Conservation (phyloP, 1,284 basidiomycete genomes). For the Sanguinoderma infundibulare region DNA sequence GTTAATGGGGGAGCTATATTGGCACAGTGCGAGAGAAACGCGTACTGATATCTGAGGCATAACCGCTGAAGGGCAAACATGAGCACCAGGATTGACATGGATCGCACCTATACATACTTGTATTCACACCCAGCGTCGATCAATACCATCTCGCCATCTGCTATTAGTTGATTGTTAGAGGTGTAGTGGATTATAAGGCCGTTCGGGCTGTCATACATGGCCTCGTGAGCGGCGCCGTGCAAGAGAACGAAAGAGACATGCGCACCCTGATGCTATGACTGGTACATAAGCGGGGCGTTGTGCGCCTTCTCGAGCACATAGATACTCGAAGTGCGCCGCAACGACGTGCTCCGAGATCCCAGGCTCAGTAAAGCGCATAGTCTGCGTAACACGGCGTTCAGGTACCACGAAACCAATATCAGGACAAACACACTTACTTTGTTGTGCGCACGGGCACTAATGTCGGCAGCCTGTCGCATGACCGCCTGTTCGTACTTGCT, state of each 20-base stretch:
- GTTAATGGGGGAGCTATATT: background rate
- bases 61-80: slow-evolving; percentile 59
- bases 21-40: slow-evolving; percentile 24
- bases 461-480: slow-evolving; percentile 78
- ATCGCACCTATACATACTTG: slow-evolving; percentile 55
- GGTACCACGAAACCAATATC: background rate
- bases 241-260: slow-evolving; percentile 1
- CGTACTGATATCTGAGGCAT: slow-evolving; percentile 93
- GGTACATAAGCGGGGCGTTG: slow-evolving; percentile 92
- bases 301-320: slow-evolving; percentile 78
- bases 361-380: slow-evolving; percentile 81
- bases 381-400: slow-evolving; percentile 43
- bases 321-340: slow-evolving; percentile 89
- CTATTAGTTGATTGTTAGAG: slow-evolving; percentile 80
- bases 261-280: slow-evolving; percentile 90
- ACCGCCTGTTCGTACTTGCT: slow-evolving; percentile 69
- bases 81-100: background rate
- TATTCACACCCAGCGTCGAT: slow-evolving; percentile 93
- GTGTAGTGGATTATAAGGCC: slow-evolving; percentile 93
- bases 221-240: background rate
- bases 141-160: slow-evolving; percentile 78
- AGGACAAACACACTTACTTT: slow-evolving; percentile 52
- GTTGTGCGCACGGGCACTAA: slow-evolving; percentile 77
- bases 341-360: slow-evolving; percentile 77
- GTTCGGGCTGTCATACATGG: slow-evolving; percentile 61